Evolutionary conservation across 2,329 filamentous ascomycete species (phyloP).

Genomic region (Ascochyta fabae): DNA sequence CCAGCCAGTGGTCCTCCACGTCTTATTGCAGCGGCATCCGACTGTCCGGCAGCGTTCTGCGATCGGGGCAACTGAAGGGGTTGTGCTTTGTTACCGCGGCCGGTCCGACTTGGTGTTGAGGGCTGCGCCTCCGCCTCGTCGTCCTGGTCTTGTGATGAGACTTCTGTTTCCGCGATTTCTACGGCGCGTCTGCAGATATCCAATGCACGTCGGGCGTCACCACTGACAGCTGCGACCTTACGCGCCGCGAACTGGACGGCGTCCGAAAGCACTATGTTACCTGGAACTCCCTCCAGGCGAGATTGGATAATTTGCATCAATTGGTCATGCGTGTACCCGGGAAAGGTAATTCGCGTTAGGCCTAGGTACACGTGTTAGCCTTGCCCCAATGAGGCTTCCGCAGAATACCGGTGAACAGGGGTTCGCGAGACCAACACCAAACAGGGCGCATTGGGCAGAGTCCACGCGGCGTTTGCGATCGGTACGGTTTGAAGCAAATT

Average conservation of each 20-base stretch:
- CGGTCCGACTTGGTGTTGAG: slow-evolving; percentile 68
- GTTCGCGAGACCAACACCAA: slow-evolving; percentile 27
- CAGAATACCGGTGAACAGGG: slow-evolving; percentile 21
- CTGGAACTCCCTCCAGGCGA: slow-evolving; percentile 85
- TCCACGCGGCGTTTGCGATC: slow-evolving; percentile 27
- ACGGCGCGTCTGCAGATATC: slow-evolving; percentile 96
- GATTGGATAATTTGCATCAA: slow-evolving; percentile 97
- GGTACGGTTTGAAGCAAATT: slow-evolving; percentile 22
- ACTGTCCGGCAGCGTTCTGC: slow-evolving; percentile 29
- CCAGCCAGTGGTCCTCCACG: slow-evolving; percentile 24
- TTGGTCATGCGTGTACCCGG: slow-evolving; percentile 95
- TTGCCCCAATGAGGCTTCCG: slow-evolving; percentile 25
- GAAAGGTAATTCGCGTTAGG: slow-evolving; percentile 93
- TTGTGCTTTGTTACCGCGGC: slow-evolving; percentile 45
- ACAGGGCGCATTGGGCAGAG: slow-evolving; percentile 19
- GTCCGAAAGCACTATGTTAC: slow-evolving; percentile 88
- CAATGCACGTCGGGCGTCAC: slow-evolving; percentile 87
- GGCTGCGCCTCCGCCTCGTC: slow-evolving; percentile 54
- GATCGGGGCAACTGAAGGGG: slow-evolving; percentile 23
- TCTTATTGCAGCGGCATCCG: slow-evolving; percentile 33
- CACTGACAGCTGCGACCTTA: slow-evolving; percentile 95
- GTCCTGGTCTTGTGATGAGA: slow-evolving; percentile 39
- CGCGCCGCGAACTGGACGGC: slow-evolving; percentile 95
- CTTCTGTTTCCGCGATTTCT: slow-evolving; percentile 85
- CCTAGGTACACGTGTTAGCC: slow-evolving; percentile 54